These are phyloP conservation scores for Entomortierella beljakovae DNA, from an alignment of 192 early-diverging fungal genomes.

Conservation along the genomic window DNA sequence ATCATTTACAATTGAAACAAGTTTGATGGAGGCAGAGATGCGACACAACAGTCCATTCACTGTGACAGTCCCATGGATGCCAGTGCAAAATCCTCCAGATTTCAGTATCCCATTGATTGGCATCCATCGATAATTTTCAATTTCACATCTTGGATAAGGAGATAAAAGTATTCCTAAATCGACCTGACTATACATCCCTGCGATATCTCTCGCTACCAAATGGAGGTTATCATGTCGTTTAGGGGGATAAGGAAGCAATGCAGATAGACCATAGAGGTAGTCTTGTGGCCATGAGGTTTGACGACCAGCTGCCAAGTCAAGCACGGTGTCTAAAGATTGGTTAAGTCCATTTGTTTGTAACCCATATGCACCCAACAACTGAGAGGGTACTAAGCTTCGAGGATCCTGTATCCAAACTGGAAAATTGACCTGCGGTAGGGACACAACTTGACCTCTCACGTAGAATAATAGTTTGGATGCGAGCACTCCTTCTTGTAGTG, in stretches of 20 bases:
- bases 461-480: conserved; percentile 18
- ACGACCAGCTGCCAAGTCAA: conserved; percentile 1
- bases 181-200: not conserved
- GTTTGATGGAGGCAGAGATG: conserved; percentile 8
- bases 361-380: conserved; percentile 1
- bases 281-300: conserved; percentile 5
- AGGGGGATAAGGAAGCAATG: conserved; percentile 5
- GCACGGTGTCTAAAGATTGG: not conserved
- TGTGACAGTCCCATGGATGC: no score
- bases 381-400: not conserved
- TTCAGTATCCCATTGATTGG: not conserved
- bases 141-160: conserved; percentile 6
- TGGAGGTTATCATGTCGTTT: not conserved
- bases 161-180: conserved; percentile 4
- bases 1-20: no score
- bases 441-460: conserved; percentile 6
- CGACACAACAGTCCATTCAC: not conserved
- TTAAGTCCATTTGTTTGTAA: not conserved
- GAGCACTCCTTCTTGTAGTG: conserved; percentile 12
- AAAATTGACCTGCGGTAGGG: not conserved
- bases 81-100: not conserved
- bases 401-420: not conserved
- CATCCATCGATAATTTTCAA: conserved; percentile 13
- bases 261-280: conserved; percentile 16
- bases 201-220: conserved; percentile 12